Evolutionary conservation across 352 stramenopile species (phyloP).

Genomic region (Pythium rhizo-oryzae): DNA sequence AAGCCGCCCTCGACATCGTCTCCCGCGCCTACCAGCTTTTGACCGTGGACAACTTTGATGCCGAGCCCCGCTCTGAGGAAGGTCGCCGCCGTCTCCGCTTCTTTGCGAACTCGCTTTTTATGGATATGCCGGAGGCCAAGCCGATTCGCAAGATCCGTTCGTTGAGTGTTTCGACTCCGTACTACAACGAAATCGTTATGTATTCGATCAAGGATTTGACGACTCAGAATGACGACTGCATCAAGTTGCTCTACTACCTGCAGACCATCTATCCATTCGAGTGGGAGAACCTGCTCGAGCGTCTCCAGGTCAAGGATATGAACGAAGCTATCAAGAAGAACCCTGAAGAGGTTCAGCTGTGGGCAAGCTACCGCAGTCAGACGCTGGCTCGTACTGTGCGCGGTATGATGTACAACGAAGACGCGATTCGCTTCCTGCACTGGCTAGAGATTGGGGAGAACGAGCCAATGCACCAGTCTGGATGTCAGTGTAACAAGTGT

Average conservation of each 20-base stretch:
- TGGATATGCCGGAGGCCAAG: slow-evolving; percentile 90
- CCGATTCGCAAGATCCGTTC: slow-evolving; percentile 86
- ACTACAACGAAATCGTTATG: slow-evolving; percentile 91
- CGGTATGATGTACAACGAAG: slow-evolving; percentile 91
- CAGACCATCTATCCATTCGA: slow-evolving; percentile 89
- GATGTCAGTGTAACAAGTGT: slow-evolving; percentile 86
- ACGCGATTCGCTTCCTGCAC: slow-evolving; percentile 84
- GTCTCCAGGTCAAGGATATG: slow-evolving; percentile 80
- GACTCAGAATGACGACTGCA: slow-evolving; percentile 88
- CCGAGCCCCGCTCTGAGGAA: slow-evolving; percentile 83
- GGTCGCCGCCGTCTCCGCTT: slow-evolving; percentile 84
- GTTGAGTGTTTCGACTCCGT: slow-evolving; percentile 83
- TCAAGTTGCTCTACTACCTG: slow-evolving; percentile 97
- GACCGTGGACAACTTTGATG: slow-evolving; percentile 89
- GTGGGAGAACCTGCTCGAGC: slow-evolving; percentile 85
- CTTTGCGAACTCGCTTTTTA: slow-evolving; percentile 90
- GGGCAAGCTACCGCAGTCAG: slow-evolving; percentile 86
- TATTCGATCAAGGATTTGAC: slow-evolving; percentile 91
- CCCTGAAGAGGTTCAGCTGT: slow-evolving; percentile 82
- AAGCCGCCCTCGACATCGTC: slow-evolving; percentile 84
- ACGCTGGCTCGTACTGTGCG: slow-evolving; percentile 81
- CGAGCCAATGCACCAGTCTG: slow-evolving; percentile 80
- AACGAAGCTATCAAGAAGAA: slow-evolving; percentile 84
- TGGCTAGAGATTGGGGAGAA: slow-evolving; percentile 90
- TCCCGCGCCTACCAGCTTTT: slow-evolving; percentile 84